Base-by-base conservation (phyloP, 257 asterid genomes). In the Solanum pimpinellifolium region DNA sequence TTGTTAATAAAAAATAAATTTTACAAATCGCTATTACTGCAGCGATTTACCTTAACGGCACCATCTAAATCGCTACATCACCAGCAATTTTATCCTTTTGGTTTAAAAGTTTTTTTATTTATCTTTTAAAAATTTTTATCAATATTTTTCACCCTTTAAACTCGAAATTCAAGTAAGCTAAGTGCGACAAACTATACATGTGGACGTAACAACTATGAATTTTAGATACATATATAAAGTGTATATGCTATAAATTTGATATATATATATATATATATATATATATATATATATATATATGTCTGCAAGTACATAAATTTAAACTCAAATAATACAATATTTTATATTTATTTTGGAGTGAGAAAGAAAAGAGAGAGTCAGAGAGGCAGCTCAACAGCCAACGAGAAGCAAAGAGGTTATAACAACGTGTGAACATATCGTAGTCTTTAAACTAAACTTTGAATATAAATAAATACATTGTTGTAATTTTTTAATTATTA, bases 321-420 rank as follows among this genome's bases (percentile, higher is more conserved):
- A 68, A 27, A 68, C 11, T 13, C 11, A 68, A 68, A 27, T 27
- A 29, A 69, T 69, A 60, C 29, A 69, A 69, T 69, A 29, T 69
- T 69, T 29, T 69, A 69, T 69, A 29, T 37, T 29, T 69, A 69
- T 70, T 70, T 70, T 70, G 13, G 44, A 15, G n/a, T 31, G 77
- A 18, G 14, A 70, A 70, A 31, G 42, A 13, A n/a, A 13, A 84
- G 86, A 88, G 88, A 35, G 76, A 77, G 92, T 88, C 91, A 90
- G 89, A 86, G 88, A 76, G 86, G 92, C 93, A 92, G 96, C 90
- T 92, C 93, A 91, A 91, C 95, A 86, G 92, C 88, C 89, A 41
- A 83, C 42, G 62, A 46, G 25, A 73, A 84, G 6, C 42, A 47
- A 86, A 52, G 70, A 85, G 33, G 72, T 52, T 16, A 16, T 11